Evolutionary conservation across 75 land plant genomes (phyloP).

Genomic region (Selaginella tamariscina): DNA sequence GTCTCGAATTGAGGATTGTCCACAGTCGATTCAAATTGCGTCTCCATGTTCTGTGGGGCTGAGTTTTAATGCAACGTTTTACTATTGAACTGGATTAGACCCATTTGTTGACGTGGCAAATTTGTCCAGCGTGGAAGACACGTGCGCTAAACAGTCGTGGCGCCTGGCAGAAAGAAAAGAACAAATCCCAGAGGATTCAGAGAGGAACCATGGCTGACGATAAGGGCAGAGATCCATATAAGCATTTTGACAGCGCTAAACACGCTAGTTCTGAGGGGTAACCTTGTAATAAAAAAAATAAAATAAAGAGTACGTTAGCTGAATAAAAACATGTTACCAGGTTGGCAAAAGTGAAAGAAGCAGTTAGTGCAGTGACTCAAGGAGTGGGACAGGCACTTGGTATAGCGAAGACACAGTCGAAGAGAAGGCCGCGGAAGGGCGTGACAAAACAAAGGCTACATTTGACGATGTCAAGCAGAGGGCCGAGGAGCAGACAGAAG

Average conservation of each 20-base stretch:
- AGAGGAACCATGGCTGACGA: background rate
- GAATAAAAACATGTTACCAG: background rate
- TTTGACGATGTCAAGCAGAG: background rate
- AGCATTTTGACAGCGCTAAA: background rate
- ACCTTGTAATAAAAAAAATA: background rate
- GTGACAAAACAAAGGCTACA: background rate
- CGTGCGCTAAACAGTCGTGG: background rate
- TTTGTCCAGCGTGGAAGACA: background rate
- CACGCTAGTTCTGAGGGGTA: background rate
- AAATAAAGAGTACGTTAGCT: background rate
- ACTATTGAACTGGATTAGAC: too few relatives aligned
- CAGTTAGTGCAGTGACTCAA: background rate
- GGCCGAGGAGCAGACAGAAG: background rate
- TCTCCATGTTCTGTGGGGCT: too few relatives aligned
- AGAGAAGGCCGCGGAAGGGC: background rate
- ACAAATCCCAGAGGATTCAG: too few relatives aligned
- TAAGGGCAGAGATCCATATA: background rate
- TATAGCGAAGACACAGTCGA: background rate
- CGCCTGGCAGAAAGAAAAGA: background rate
- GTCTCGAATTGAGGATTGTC: too few relatives aligned
- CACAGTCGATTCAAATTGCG: too few relatives aligned
- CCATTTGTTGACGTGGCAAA: too few relatives aligned
- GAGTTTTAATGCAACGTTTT: too few relatives aligned
- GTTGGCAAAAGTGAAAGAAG: background rate
- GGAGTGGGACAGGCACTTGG: background rate